Conservation (phyloP, 1,284 basidiomycete genomes). For the Boletellus deceptivus region DNA sequence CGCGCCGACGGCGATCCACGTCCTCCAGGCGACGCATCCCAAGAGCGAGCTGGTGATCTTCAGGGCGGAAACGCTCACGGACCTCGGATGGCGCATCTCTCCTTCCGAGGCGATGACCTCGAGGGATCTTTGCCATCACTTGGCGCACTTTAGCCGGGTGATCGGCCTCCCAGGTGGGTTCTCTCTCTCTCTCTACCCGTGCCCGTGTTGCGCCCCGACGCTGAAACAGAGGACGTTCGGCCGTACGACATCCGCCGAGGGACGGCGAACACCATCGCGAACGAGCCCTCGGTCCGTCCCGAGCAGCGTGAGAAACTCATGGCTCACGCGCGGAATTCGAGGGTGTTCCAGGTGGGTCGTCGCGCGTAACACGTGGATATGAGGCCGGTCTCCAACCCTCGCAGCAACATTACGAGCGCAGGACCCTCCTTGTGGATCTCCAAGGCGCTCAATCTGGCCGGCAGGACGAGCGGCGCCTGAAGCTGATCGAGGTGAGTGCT, state of each 20-base stretch:
- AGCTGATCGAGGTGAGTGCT: neutral
- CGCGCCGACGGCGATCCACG: neutral
- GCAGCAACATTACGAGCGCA: neutral
- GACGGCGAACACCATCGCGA: neutral
- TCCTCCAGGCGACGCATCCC: neutral
- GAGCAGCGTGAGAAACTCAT: neutral
- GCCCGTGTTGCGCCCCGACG: too few relatives aligned
- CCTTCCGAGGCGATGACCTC: too few relatives aligned
- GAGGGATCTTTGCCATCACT: too few relatives aligned
- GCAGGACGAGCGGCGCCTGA: neutral
- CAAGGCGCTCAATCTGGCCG: neutral
- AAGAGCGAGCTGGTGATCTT: neutral
- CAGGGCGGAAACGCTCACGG: neutral
- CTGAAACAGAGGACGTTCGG: neutral
- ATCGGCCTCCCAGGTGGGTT: too few relatives aligned
- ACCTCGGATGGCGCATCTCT: too few relatives aligned
- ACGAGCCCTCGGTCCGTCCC: neutral
- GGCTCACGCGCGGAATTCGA: neutral
- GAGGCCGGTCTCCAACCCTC: too few relatives aligned
- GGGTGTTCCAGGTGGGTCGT: neutral
- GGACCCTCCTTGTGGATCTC: neutral
- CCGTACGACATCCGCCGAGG: neutral
- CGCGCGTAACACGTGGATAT: too few relatives aligned
- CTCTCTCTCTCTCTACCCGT: too few relatives aligned
- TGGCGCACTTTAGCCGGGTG: neutral